Evolutionary conservation across 2,329 filamentous ascomycete species (phyloP), one percentile per base, ranked within the genome.

Genomic region (Aspergillus sp.): DNA sequence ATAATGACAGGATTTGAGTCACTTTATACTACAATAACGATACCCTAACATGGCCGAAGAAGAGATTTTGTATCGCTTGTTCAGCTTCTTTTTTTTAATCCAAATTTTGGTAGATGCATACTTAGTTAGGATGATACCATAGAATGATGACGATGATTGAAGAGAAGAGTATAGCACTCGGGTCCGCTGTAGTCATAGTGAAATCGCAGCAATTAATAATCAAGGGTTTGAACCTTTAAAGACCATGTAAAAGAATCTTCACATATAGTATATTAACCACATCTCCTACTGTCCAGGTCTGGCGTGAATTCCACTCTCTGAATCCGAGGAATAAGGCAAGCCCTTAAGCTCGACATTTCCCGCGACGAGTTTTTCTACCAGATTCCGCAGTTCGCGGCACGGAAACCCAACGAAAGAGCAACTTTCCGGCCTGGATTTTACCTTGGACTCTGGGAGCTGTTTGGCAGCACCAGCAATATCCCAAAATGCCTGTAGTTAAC

Each of bases 401-500:
- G 54, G 55, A 38, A 25, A 61, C 53, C 56, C n/a, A 58, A 23
- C 64, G 59, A 48, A 54, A 57, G 53, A 43, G 57, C 58, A 60
- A 56, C 49, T 47, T 57, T 65, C 59, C 58, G 23, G 61, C 52
- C 58, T 48, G 49, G 54, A 48, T 30, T 45, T 54, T 47, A 36
- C 12, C 50, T 28, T 38, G 21, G 48, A 43, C 53, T 21, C 50
- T 58, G 56, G 59, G 55, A 55, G 59, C 61, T 63, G 62, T 50
- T 23, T 53, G 53, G n/a, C 58, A 63, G 60, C 51, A 48, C 63
- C 60, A 65, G 57, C 55, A 28, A n/a, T 49, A 49, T 52, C 28
- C 61, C 78, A 85, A 72, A 61, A 99, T 99, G 95, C 94, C 95
- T 66, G 89, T 97, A 67, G 92, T 99, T 68, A 90, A 87, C 65